Base-by-base conservation (phyloP, 176 grass and related monocot species). In the Rhynchospora breviuscula region DNA sequence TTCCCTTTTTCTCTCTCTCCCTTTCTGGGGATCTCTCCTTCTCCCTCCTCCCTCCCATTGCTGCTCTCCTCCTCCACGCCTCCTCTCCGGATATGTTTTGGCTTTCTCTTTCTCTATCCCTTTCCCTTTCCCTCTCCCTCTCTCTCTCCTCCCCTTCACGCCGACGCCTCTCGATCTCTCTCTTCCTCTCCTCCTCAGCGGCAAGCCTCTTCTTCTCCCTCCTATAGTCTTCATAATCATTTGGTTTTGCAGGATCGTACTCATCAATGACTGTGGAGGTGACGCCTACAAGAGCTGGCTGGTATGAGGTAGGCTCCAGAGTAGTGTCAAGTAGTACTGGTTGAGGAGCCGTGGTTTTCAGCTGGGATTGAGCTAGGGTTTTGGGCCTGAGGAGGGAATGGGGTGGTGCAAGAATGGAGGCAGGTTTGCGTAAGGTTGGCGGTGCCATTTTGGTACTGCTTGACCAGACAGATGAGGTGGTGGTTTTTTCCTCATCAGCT, bases 231-330 rank as follows among this genome's bases (percentile, higher is more conserved):
- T 97, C 91, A 69, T 97, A 97, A 87, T 94, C 91, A 84, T 97
- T 97, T 84, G 94, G 94, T 90, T 86, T 87, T 53, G 91, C 90
- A 21, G 94, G 94, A 87, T 97, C 94, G 79, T 97, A 97, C 86
- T 97, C 91, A 76, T 97, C 94, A 7, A 89, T 68, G 14, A 97
- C 94, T 19, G 88, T 86, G 23, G 91, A 93, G 80, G 92, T 90
- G 3, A 96, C 68, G 17, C 89, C 85, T 4, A 97, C 93, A 48
- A 97, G 87, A 35, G 91, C 88, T 2, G 89, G 91, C 67, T 93
- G 89, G 83, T 91, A 91, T 23, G 85, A 71, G 21, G 89, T 7
- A 29, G 59, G 43, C 49, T 88, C 57, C 6, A 54, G 14, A 7
- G 40, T 86, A 69, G 67, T 80, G 0, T 81, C 85, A 8, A 57